Evolutionary conservation across 768 basidiomycete species (phyloP).

Genomic region (Lactarius sp.): DNA sequence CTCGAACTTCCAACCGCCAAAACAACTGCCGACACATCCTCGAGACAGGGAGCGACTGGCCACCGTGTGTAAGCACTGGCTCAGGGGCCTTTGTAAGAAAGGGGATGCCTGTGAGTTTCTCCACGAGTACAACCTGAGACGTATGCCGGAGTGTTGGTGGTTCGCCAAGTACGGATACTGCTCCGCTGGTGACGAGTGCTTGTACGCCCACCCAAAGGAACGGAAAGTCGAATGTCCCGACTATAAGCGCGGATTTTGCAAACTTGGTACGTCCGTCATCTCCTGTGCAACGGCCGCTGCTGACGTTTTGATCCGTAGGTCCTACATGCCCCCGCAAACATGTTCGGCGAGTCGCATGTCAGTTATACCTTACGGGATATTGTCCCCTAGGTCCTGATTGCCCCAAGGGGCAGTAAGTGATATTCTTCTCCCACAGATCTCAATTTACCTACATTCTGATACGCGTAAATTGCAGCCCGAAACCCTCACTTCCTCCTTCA

Average conservation of each 20-base stretch:
- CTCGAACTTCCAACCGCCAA: conserved; percentile 86
- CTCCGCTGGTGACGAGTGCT: conserved; percentile 92
- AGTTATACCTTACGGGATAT: conserved; percentile 86
- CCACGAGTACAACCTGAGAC: conserved; percentile 96
- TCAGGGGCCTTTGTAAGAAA: conserved; percentile 96
- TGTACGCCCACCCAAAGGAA: conserved; percentile 94
- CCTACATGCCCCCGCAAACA: conserved; percentile 89
- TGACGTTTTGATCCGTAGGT: conserved; percentile 42
- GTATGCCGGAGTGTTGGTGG: conserved; percentile 99
- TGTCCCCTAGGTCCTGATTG: conserved; percentile 90
- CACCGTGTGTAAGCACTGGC: conserved; percentile 98
- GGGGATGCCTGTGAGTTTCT: conserved; percentile 97
- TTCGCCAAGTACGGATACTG: conserved; percentile 97
- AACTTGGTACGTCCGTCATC: conserved; percentile 57
- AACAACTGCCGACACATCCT: conserved; percentile 75
- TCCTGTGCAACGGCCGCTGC: conserved; percentile 10
- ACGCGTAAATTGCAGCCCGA: conserved; percentile 51
- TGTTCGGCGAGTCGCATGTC: conserved; percentile 86
- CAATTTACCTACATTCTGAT: conserved; percentile 1
- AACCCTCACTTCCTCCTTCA: conserved; percentile 62
- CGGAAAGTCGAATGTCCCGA: conserved; percentile 90
- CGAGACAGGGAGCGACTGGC: conserved; percentile 77
- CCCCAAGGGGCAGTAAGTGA: conserved; percentile 78
- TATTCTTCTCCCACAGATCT: neutral
- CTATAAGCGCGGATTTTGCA: conserved; percentile 94